These are phyloP conservation scores for Linum usitatissimum DNA, from an alignment of 345 rosid genomes.

Conservation along the genomic window DNA sequence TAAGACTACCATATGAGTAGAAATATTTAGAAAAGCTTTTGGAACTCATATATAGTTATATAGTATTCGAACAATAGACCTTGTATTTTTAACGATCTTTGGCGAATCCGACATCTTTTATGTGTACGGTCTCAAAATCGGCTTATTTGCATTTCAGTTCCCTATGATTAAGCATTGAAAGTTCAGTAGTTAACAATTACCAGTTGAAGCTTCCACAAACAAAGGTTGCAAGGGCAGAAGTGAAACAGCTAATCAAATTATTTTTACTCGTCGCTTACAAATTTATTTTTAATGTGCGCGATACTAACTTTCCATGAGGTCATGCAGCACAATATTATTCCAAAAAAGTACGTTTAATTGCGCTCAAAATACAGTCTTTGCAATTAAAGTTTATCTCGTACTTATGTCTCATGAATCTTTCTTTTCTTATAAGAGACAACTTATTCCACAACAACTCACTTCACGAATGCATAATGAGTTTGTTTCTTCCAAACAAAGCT, in stretches of 20 bases:
- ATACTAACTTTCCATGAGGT: no score
- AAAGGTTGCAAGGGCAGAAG: neutral
- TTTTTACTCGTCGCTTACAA: no score
- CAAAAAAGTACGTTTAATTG: no score
- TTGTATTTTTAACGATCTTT: constrained; percentile 36
- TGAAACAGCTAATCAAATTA: neutral
- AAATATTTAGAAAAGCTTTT: neutral
- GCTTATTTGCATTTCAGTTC: constrained; percentile 34
- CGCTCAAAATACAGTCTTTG: no score
- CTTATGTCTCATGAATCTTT: no score
- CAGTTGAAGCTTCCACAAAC: constrained; percentile 1
- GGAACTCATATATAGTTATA: neutral
- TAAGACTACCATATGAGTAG: neutral
- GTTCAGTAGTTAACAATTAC: neutral
- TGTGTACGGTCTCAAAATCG: constrained; percentile 20
- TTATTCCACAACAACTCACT: no score
- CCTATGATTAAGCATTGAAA: constrained; percentile 29
- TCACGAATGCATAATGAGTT: no score
- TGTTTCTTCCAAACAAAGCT: no score
- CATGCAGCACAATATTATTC: no score
- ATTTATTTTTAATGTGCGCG: no score
- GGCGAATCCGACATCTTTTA: constrained; percentile 18
- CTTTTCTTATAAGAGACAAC: no score
- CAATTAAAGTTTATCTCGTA: no score
- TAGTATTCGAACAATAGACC: constrained; percentile 15